Conservation (phyloP, 1,284 basidiomycete genomes). For the Ceratobasidium sp. region DNA sequence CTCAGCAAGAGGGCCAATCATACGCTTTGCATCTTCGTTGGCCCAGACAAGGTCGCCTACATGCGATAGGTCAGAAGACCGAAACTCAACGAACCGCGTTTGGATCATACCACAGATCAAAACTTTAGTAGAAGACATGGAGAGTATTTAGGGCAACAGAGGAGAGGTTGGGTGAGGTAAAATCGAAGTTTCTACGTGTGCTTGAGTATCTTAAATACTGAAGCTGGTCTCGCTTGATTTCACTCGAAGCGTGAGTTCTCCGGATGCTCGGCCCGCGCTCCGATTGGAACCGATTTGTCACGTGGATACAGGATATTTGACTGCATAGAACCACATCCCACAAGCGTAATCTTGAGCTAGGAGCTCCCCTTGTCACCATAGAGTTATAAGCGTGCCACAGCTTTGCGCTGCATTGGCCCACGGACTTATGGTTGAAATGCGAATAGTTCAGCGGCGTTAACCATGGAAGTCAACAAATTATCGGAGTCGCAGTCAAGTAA, state of each 20-base stretch:
- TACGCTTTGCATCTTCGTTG: conserved; percentile 69
- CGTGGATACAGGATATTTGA: neutral
- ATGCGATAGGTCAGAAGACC: conserved; percentile 27
- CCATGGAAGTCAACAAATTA: no score
- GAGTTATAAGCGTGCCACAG: no score
- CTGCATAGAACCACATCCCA: no score
- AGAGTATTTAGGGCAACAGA: neutral
- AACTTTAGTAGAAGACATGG: conserved; percentile 50
- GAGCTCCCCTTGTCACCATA: no score
- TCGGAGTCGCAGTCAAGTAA: no score
- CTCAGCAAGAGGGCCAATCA: conserved; percentile 74
- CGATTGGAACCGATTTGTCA: neutral
- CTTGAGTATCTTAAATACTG: conserved; percentile 12
- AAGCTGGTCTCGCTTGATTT: neutral
- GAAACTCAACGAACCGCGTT: conserved; percentile 43
- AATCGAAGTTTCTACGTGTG: neutral
- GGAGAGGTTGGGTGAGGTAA: conserved; percentile 47
- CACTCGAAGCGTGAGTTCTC: conserved; percentile 41
- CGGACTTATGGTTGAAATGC: no score
- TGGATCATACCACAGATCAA: conserved; percentile 51
- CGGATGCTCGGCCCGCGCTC: conserved; percentile 21
- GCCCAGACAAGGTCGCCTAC: conserved; percentile 81
- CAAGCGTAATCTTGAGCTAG: no score
- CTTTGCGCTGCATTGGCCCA: no score
- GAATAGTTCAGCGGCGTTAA: no score